Base-by-base conservation (phyloP, 2,329 filamentous ascomycete genomes). In the Cladosporium sphaerospermum region DNA sequence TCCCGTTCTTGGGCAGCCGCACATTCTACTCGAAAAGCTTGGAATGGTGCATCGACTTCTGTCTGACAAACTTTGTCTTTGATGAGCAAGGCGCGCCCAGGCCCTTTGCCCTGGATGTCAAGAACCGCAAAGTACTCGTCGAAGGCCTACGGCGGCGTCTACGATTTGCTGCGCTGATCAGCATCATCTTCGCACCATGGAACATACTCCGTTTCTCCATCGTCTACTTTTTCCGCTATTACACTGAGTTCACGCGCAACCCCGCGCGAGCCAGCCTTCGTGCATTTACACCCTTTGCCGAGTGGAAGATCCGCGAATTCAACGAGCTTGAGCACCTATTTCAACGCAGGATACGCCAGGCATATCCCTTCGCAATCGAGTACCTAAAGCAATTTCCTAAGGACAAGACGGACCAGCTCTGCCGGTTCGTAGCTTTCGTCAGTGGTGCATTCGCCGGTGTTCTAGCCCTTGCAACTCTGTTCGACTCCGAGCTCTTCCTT, bases 221-320 rank as follows among this genome's bases (percentile, higher is more conserved):
- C 60, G 84, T 93, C 56, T 96, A 95, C 69, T 89, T 99, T 64
- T 90, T 97, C 66, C 89, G 86, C 32, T 96, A 97, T 67, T 97
- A 96, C 69, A 93, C 93, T 64, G 92, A 99, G 75, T 96, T 95
- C 66, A 90, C 96, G 71, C 95, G 91, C 65, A 95, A 96, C 57
- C 92, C 89, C 0, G 84, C 89, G 0, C 85, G 90, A 57, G 81
- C 96, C 36, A 87, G 88, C n/a, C 86, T 89, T 13, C 84, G 93
- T 39, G 85, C 90, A 59, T 99, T 96, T 67, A 97, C 92, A 0
- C 88, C 90, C 1, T 80, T 96, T 47, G 93, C 93, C 0, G 88
- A 96, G 67, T 99, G 93, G 93, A 97, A 96, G 64, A 96, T 99
- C 58, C 85, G 93, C 45, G 92, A 97, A 68, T 99, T 97, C 78